A percentile compares a stretch with the other conserved stretches of the same genome.
Evolutionary conservation across 768 basidiomycete genomes (phyloP).

Genomic region (Macrolepiota albuminosa): DNA sequence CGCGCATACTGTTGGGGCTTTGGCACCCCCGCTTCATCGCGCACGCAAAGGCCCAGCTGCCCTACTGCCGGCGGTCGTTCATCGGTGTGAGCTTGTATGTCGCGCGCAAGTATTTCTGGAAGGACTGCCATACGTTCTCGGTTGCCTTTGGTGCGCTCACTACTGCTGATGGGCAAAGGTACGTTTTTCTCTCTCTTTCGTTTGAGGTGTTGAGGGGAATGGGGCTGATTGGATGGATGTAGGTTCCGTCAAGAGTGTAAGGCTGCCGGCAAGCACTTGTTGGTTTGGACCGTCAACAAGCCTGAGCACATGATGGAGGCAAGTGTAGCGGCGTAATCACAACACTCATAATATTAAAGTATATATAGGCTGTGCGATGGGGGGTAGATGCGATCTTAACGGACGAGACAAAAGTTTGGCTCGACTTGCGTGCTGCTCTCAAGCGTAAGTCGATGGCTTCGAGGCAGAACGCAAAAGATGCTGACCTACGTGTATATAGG

Average conservation of each 20-base stretch:
- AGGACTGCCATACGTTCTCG: constrained; percentile 81
- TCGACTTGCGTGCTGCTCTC: constrained; percentile 57
- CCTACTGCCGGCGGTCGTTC: constrained; percentile 80
- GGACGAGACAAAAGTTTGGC: constrained; percentile 65
- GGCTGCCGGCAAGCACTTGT: constrained; percentile 71
- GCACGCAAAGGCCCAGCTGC: constrained; percentile 69
- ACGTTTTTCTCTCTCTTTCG: constrained; percentile 19
- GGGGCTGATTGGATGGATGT: not conserved
- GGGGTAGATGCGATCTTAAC: constrained; percentile 75
- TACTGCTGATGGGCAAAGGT: constrained; percentile 69
- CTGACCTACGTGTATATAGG: constrained; percentile 28
- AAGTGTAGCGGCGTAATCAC: constrained; percentile 15
- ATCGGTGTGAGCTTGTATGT: constrained; percentile 72
- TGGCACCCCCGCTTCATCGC: constrained; percentile 91
- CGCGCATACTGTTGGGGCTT: constrained; percentile 74
- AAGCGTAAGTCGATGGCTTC: constrained; percentile 35
- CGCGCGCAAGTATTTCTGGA: constrained; percentile 87
- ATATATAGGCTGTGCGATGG: constrained; percentile 70
- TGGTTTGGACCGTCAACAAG: constrained; percentile 97
- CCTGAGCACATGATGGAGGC: constrained; percentile 90
- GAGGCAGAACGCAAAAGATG: not conserved
- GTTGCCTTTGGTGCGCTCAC: constrained; percentile 73
- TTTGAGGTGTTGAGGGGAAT: not conserved
- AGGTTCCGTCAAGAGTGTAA: constrained; percentile 84
- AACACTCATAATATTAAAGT: not conserved